Conservation (phyloP, 495 filamentous ascomycete genomes). For the Trichoderma parareesei region DNA sequence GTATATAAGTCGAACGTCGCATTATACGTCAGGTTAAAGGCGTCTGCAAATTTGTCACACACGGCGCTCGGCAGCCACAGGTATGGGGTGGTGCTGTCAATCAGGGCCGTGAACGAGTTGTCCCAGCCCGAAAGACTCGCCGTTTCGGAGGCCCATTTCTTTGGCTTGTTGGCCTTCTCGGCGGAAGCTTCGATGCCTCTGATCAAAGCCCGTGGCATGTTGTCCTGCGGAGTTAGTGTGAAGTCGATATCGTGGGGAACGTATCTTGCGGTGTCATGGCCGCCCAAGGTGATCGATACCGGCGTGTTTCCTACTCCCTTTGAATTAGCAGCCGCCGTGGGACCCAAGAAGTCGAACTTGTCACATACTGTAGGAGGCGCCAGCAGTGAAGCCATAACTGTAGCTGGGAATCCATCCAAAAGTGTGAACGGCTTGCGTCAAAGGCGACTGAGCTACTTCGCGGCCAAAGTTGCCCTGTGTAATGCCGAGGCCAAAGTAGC, state of each 20-base stretch:
- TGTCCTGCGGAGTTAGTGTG: slow-evolving; percentile 35
- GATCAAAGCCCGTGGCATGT: slow-evolving; percentile 44
- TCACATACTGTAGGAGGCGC: slow-evolving; percentile 50
- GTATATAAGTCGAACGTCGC: slow-evolving; percentile 36
- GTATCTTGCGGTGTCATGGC: slow-evolving; percentile 55
- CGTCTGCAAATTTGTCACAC: slow-evolving; percentile 54
- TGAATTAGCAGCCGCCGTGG: not conserved
- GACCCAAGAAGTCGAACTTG: not conserved
- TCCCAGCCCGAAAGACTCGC: slow-evolving; percentile 33
- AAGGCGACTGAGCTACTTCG: slow-evolving; percentile 20
- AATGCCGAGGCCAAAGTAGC: slow-evolving; percentile 49
- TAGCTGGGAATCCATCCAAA: slow-evolving; percentile 49
- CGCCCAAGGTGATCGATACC: slow-evolving; percentile 53
- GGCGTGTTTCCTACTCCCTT: slow-evolving; percentile 24
- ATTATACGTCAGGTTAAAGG: slow-evolving; percentile 52
- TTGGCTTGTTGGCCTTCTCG: slow-evolving; percentile 20
- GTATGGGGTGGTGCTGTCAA: slow-evolving; percentile 61
- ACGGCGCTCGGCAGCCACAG: slow-evolving; percentile 56
- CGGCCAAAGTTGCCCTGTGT: slow-evolving; percentile 26
- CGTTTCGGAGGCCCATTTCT: slow-evolving; percentile 32
- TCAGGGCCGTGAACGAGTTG: slow-evolving; percentile 43
- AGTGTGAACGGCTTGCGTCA: slow-evolving; percentile 39
- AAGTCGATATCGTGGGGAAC: slow-evolving; percentile 46
- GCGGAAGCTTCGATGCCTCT: slow-evolving; percentile 45
- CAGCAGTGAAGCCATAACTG: slow-evolving; percentile 61